A percentile compares a stretch with the other conserved stretches of the same genome.
phyloP scores from a whole-genome alignment of 768 basidiomycete species.

The Psilocybe cubensis region DNA sequence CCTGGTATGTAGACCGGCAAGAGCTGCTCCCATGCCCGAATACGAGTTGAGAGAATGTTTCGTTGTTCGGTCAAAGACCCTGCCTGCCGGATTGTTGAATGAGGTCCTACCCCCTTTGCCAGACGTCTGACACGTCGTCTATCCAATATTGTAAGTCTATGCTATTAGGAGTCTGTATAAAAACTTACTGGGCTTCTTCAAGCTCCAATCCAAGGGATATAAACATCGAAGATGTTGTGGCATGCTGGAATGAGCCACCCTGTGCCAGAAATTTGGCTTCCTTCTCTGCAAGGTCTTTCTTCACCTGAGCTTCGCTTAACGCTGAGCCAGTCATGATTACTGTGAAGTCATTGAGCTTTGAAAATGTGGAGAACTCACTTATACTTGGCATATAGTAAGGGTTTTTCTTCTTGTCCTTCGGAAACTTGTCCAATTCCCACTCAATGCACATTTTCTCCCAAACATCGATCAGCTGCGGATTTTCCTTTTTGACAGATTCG shows the following conservation, averaged over 20 bases:
- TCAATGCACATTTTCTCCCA: constrained; percentile 15
- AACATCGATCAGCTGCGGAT: neutral
- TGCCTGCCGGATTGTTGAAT: constrained; percentile 6
- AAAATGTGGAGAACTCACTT: neutral
- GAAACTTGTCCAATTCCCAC: constrained; percentile 13
- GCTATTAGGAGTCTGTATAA: neutral
- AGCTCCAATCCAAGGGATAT: constrained; percentile 13
- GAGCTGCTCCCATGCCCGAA: too few relatives aligned
- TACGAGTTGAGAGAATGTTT: too few relatives aligned
- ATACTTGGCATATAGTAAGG: constrained; percentile 2
- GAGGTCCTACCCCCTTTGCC: neutral
- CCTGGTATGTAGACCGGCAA: constrained; percentile 16
- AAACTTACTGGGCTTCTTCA: constrained; percentile 17
- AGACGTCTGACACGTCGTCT: constrained; percentile 8
- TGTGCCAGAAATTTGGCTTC: constrained; percentile 1
- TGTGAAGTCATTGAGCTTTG: neutral
- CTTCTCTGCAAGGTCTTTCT: constrained; percentile 7
- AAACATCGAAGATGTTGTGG: constrained; percentile 3
- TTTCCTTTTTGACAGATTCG: neutral
- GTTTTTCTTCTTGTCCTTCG: constrained; percentile 12
- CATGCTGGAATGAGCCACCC: neutral
- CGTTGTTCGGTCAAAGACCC: neutral
- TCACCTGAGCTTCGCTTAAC: constrained; percentile 1
- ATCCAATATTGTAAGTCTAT: neutral
- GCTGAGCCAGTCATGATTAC: neutral